Evolutionary conservation across 192 early-diverging fungal genomes (phyloP).

Genomic region (Dissophora globulifera): DNA sequence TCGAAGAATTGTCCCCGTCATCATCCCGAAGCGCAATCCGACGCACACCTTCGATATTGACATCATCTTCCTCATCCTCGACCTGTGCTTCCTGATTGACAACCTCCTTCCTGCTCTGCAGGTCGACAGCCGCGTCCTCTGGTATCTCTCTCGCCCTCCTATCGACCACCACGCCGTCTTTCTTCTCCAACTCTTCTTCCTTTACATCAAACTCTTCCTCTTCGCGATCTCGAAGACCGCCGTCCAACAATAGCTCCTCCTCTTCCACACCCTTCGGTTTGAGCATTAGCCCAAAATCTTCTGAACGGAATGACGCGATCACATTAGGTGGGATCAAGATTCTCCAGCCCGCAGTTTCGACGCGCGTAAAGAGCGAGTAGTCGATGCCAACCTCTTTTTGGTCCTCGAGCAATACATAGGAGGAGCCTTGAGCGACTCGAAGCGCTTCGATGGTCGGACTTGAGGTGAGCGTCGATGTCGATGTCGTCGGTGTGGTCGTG

Average conservation of each 20-base stretch:
- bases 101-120: not conserved
- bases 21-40: slow-evolving; percentile 30
- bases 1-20: slow-evolving; percentile 1
- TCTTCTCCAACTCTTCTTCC: slow-evolving; percentile 11
- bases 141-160: not conserved
- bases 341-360: slow-evolving; percentile 46
- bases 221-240: not conserved
- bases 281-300: slow-evolving; percentile 50
- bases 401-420: slow-evolving; percentile 29
- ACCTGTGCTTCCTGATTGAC: not conserved
- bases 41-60: slow-evolving; percentile 22
- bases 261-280: slow-evolving; percentile 31
- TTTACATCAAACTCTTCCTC: not conserved
- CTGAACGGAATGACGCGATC: slow-evolving; percentile 34
- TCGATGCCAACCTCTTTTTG: slow-evolving; percentile 47
- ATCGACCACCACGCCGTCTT: not conserved
- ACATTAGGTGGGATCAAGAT: slow-evolving; percentile 53
- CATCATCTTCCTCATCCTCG: slow-evolving; percentile 21
- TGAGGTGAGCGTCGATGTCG: not conserved
- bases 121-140: no score
- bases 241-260: not conserved
- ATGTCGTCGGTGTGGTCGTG: not conserved
- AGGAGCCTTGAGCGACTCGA: slow-evolving; percentile 33
- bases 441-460: slow-evolving; percentile 26
- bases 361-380: slow-evolving; percentile 44